Evolutionary conservation across 2,329 filamentous ascomycete genomes (phyloP).

Genomic region (Fusarium humuli): DNA sequence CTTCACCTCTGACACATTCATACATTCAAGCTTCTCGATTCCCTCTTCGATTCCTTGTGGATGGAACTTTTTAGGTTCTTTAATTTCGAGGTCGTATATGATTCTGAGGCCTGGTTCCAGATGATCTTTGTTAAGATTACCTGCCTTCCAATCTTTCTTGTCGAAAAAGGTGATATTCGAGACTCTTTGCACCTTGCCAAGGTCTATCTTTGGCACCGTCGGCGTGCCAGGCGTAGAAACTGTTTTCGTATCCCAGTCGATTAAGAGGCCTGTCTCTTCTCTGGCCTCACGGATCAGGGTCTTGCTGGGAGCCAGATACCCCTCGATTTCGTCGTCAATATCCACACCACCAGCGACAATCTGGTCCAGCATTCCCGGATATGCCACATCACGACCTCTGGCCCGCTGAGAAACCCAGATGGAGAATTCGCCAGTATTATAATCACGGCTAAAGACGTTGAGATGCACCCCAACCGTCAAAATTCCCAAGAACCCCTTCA

Average conservation of each 20-base stretch:
- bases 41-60: slow-evolving; percentile 44
- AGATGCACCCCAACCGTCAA: slow-evolving; percentile 54
- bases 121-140: slow-evolving; percentile 47
- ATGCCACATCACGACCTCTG: slow-evolving; percentile 43
- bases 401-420: slow-evolving; percentile 53
- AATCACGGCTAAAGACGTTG: slow-evolving; percentile 51
- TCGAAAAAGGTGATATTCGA: slow-evolving; percentile 52
- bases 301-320: slow-evolving; percentile 36
- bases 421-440: slow-evolving; percentile 34
- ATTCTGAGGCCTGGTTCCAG: slow-evolving; percentile 55
- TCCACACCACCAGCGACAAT: slow-evolving; percentile 54
- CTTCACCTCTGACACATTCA: slow-evolving; percentile 49
- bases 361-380: slow-evolving; percentile 53
- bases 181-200: slow-evolving; percentile 44
- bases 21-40: slow-evolving; percentile 47
- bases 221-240: slow-evolving; percentile 18
- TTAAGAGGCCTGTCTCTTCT: slow-evolving; percentile 50
- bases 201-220: not conserved
- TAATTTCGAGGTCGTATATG: slow-evolving; percentile 52
- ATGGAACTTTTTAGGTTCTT: slow-evolving; percentile 35
- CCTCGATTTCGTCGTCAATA: slow-evolving; percentile 41
- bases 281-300: slow-evolving; percentile 50
- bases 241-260: slow-evolving; percentile 19
- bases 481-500: slow-evolving; percentile 52
- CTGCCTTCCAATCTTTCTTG: slow-evolving; percentile 48